Evolutionary conservation across 805 yeast genomes (phyloP), one percentile per base, ranked within the genome.

Genomic region (Metschnikowia hibisci): DNA sequence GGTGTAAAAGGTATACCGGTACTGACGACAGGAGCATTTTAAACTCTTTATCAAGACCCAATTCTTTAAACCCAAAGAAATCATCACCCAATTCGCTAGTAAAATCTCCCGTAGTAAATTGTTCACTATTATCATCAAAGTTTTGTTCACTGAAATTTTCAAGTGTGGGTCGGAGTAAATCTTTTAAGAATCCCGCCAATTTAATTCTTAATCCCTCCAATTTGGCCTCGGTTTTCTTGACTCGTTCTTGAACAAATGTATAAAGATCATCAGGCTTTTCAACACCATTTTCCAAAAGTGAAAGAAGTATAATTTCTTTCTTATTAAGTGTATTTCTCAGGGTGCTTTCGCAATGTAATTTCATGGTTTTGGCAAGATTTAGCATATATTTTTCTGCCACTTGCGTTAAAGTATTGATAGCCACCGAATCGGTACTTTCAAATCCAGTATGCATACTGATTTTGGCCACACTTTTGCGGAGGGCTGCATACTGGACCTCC

Each of bases 41-140:
- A 61, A 88, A 84, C 62, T 93, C 99, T 55, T 84, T 87, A 56
- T 91, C 98, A 41, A 93, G 68, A 0, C 99, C 99, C 37, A 93
- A 71, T 52, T 91, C 98, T 58, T 78, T 85, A 71, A 93, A 95
- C 0, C 99, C 99, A 67, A 95, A 95, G 74, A 90, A 93, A 66
- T 93, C 99, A 55, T 91, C 99, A 6, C 98, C 99, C 30, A 93
- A 68, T 47, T 90, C 96, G 54, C 79, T 84, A 1, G 96, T 84
- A 61, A 93, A 93, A 56, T 90, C 97, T 45, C 99, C 99, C 25
- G 93, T 85, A 51, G 91, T 66, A 60, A 90, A 93, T 62, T 91
- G 96, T 50, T 93, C 97, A 55, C 96, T 84, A 56, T 88, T 87
- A 58, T 95, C 99, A 30, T 71, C 80, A 62, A 93, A 93, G 51